A percentile compares a stretch with the other conserved stretches of the same genome.
Evolutionary conservation across 2,329 filamentous ascomycete species (phyloP).

Genomic region (Aspergillus sp.): DNA sequence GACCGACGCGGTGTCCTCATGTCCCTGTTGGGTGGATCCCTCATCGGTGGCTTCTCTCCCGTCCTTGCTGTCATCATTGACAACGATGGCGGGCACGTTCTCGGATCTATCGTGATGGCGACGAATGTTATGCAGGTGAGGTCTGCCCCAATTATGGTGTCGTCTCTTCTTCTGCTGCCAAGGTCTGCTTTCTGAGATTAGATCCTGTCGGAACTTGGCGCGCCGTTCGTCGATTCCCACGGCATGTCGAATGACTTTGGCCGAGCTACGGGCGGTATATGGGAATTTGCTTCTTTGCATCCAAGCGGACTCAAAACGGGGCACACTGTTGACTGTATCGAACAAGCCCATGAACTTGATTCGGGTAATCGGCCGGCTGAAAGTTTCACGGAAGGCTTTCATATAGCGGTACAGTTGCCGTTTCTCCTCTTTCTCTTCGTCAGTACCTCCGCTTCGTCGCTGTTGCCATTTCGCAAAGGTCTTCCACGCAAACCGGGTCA

Average conservation of each 20-base stretch:
- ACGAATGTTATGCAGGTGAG: slow-evolving; percentile 23
- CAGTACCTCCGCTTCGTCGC: slow-evolving; percentile 22
- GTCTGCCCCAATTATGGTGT: slow-evolving; percentile 20
- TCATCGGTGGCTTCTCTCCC: slow-evolving; percentile 6
- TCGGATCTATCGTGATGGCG: slow-evolving; percentile 16
- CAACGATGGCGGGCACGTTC: slow-evolving; percentile 30
- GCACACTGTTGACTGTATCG: slow-evolving; percentile 78
- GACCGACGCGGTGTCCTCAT: slow-evolving; percentile 25
- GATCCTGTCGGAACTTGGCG: slow-evolving; percentile 59
- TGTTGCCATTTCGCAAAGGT: slow-evolving; percentile 45
- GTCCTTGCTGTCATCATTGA: slow-evolving; percentile 25
- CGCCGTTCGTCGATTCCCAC: slow-evolving; percentile 59
- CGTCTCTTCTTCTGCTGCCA: slow-evolving; percentile 22
- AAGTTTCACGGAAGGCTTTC: slow-evolving; percentile 77
- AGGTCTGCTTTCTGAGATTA: slow-evolving; percentile 49
- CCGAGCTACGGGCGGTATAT: slow-evolving; percentile 53
- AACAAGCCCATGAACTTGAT: slow-evolving; percentile 77
- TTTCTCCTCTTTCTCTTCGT: slow-evolving; percentile 27
- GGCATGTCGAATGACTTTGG: slow-evolving; percentile 56
- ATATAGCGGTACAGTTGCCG: slow-evolving; percentile 68
- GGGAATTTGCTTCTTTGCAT: slow-evolving; percentile 79
- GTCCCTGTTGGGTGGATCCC: slow-evolving; percentile 9
- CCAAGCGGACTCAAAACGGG: slow-evolving; percentile 67
- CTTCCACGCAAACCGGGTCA: slow-evolving; percentile 80
- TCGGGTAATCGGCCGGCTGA: slow-evolving; percentile 69